These are phyloP conservation scores for Paraconiothyrium brasiliense DNA, from an alignment of 2,329 filamentous ascomycete species.

Conservation along the genomic window DNA sequence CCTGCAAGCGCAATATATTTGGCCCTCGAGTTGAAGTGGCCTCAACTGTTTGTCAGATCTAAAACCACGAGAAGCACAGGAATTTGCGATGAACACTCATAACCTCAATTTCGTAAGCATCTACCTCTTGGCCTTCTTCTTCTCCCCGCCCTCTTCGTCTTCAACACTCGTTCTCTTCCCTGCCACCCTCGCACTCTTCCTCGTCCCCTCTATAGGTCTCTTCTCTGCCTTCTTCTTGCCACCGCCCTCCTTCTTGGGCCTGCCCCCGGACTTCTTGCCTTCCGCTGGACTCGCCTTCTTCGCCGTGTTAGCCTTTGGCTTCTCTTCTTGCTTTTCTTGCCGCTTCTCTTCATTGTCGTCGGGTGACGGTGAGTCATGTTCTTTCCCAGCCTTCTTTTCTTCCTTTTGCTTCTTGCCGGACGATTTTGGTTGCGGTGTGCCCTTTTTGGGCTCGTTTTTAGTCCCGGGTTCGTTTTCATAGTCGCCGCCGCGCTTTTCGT, in stretches of 20 bases:
- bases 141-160: constrained; percentile 22
- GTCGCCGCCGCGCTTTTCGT: constrained; percentile 51
- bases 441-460: constrained; percentile 57
- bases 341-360: constrained; percentile 21
- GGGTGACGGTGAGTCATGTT: not conserved
- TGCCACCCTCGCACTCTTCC: constrained; percentile 31
- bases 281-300: constrained; percentile 25
- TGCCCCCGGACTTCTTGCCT: constrained; percentile 2
- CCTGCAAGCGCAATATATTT: too few relatives aligned
- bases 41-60: too few relatives aligned
- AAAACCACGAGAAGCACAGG: too few relatives aligned
- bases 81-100: not conserved
- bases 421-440: constrained; percentile 50
- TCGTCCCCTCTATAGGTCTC: constrained; percentile 23
- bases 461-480: constrained; percentile 54
- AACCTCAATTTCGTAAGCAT: not conserved
- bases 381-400: constrained; percentile 18
- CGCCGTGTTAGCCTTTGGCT: constrained; percentile 35
- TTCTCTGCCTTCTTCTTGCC: constrained; percentile 9
- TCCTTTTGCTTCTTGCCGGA: constrained; percentile 32
- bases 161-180: constrained; percentile 30
- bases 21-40: too few relatives aligned
- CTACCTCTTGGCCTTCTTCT: constrained; percentile 32
- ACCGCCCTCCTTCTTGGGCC: constrained; percentile 14
- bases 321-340: constrained; percentile 38